Percentiles rank a stretch among this genome's conserved stretches.
Conservation (phyloP, 441 rosid species). For the Populus hybrid region DNA sequence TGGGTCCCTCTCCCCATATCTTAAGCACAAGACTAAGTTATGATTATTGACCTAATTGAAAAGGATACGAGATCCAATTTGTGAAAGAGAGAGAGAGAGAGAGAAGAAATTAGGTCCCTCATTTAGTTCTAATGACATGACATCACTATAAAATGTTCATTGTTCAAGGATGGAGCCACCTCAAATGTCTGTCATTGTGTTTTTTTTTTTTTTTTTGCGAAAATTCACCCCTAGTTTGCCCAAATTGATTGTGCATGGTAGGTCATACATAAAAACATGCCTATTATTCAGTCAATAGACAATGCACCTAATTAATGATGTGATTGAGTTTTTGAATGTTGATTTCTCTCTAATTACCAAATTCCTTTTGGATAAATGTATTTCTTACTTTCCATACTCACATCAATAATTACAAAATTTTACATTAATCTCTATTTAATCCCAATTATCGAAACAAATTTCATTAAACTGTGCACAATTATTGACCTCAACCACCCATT, state of each 20-base stretch:
- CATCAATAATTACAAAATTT: neutral
- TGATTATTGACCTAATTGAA: conserved; percentile 26
- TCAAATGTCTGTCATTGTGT: neutral
- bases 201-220: neutral
- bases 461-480: too few species aligned
- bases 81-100: neutral
- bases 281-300: neutral
- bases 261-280: neutral
- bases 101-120: conserved; percentile 18
- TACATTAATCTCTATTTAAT: neutral
- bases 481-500: neutral
- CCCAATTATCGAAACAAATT: neutral
- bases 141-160: conserved; percentile 15
- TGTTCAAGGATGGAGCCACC: conserved; percentile 17
- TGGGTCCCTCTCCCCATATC: conserved; percentile 26
- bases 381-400: neutral
- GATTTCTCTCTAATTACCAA: neutral
- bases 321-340: neutral
- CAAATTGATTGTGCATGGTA: neutral
- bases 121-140: conserved; percentile 25
- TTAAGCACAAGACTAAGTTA: conserved; percentile 2
- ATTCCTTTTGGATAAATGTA: neutral
- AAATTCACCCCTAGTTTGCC: neutral
- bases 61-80: conserved; percentile 14
- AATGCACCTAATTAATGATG: neutral